Conservation (phyloP, 2,329 filamentous ascomycete species). For the Ophiocordyceps camponoti-leonardi region DNA sequence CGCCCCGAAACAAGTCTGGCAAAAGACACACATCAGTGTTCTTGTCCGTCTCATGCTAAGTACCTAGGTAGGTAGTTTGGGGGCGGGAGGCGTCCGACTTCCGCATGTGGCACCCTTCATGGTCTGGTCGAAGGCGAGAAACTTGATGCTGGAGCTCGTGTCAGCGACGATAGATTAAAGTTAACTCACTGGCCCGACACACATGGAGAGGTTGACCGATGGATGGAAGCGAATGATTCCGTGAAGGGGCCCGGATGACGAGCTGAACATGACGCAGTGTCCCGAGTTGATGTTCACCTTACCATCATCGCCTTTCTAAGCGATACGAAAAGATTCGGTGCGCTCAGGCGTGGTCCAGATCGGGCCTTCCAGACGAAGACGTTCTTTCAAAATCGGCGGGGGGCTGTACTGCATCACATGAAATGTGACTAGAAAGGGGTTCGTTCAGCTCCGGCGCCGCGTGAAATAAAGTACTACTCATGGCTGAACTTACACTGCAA, state of each 20-base stretch:
- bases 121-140: conserved; percentile 97
- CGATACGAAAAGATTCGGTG: conserved; percentile 89
- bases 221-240: conserved; percentile 92
- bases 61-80: neutral
- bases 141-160: conserved; percentile 51
- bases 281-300: conserved; percentile 82
- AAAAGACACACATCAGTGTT: neutral
- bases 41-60: neutral
- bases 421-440: too few species aligned
- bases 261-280: conserved; percentile 97
- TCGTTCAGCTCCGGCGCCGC: too few species aligned
- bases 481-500: too few species aligned
- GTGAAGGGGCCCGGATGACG: conserved; percentile 93
- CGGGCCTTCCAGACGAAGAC: conserved; percentile 59
- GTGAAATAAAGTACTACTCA: too few species aligned
- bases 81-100: conserved; percentile 35
- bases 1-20: conserved; percentile 63
- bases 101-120: conserved; percentile 99
- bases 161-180: neutral
- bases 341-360: conserved; percentile 87
- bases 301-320: conserved; percentile 91
- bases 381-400: too few species aligned
- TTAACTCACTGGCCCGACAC: conserved; percentile 6
- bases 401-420: too few species aligned
- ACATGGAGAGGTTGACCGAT: conserved; percentile 59